These are phyloP conservation scores for Glutinoglossum americanum DNA, from an alignment of 495 filamentous ascomycete genomes.

Conservation along the genomic window DNA sequence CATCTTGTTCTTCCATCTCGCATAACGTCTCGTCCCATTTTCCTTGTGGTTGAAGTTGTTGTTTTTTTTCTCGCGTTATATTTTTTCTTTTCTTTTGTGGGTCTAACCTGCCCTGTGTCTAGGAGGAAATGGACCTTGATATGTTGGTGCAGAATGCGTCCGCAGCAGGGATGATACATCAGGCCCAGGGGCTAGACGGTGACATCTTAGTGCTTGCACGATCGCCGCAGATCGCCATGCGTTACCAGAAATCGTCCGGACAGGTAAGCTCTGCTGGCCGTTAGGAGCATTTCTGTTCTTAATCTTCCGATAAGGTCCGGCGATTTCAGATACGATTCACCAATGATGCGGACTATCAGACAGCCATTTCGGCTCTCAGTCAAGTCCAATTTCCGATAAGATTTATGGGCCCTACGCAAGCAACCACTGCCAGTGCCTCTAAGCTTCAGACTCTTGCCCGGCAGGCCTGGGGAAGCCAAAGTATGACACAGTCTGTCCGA, in stretches of 20 bases:
- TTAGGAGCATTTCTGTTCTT: not conserved
- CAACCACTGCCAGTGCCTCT: not conserved
- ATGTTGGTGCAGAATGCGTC: not conserved
- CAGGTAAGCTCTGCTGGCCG: not conserved
- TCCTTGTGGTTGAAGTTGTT: slow-evolving; percentile 9
- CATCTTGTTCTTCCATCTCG: not conserved
- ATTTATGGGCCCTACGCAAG: not conserved
- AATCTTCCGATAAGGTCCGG: not conserved
- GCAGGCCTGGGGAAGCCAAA: not conserved
- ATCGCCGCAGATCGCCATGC: slow-evolving; percentile 15
- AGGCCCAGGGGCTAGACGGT: not conserved
- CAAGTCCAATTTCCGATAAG: not conserved
- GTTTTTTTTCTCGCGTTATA: not conserved
- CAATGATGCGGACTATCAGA: not conserved
- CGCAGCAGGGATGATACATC: not conserved
- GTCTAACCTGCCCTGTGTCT: not conserved
- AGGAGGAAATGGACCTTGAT: slow-evolving; percentile 1
- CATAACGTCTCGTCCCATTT: not conserved
- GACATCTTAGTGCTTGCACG: slow-evolving; percentile 9
- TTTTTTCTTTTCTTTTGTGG: not conserved
- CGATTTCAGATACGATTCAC: slow-evolving; percentile 3
- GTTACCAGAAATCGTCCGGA: slow-evolving; percentile 10
- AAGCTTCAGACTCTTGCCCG: not conserved
- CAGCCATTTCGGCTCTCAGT: not conserved
- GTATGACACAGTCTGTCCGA: not conserved